These are phyloP conservation scores for Pneumocystis carinii DNA, from an alignment of 1,139 yeast species.

Conservation along the genomic window DNA sequence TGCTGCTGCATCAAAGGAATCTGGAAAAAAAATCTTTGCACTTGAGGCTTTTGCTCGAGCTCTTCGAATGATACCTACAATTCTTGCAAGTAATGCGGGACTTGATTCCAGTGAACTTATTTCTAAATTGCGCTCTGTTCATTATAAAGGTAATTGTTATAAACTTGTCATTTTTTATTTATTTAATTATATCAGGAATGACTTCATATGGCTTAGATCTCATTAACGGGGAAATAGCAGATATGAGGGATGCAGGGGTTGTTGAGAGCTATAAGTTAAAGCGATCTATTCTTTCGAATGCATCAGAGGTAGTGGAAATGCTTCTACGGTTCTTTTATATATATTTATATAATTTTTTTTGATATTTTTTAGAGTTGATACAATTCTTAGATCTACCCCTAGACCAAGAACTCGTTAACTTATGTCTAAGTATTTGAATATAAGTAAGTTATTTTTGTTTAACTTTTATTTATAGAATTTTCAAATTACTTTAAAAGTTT, in stretches of 20 bases:
- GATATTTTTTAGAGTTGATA: slow-evolving; percentile 50
- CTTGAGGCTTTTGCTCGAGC: slow-evolving; percentile 91
- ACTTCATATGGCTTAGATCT: slow-evolving; percentile 82
- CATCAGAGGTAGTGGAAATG: slow-evolving; percentile 95
- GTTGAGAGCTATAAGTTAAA: slow-evolving; percentile 86
- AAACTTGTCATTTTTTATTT: not conserved
- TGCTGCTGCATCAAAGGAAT: slow-evolving; percentile 80
- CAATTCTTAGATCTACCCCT: slow-evolving; percentile 91
- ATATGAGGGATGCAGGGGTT: slow-evolving; percentile 86
- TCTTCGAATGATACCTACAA: slow-evolving; percentile 85
- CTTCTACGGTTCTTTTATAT: not conserved
- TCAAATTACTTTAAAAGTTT: not conserved
- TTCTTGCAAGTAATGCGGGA: slow-evolving; percentile 94
- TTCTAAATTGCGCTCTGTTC: slow-evolving; percentile 78
- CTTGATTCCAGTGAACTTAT: slow-evolving; percentile 87
- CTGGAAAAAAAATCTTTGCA: slow-evolving; percentile 88
- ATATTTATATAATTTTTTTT: not conserved
- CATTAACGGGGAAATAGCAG: slow-evolving; percentile 69
- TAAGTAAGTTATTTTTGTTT: not conserved
- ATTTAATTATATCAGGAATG: slow-evolving; percentile 24
- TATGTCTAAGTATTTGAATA: not conserved
- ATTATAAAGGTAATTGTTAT: slow-evolving; percentile 50
- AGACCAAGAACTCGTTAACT: slow-evolving; percentile 36
- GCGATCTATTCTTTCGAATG: slow-evolving; percentile 88
- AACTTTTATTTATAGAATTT: not conserved